Evolutionary conservation across 1,284 basidiomycete genomes (phyloP), one percentile per base, ranked within the genome.

Genomic region (Afroboletus lepidellus): DNA sequence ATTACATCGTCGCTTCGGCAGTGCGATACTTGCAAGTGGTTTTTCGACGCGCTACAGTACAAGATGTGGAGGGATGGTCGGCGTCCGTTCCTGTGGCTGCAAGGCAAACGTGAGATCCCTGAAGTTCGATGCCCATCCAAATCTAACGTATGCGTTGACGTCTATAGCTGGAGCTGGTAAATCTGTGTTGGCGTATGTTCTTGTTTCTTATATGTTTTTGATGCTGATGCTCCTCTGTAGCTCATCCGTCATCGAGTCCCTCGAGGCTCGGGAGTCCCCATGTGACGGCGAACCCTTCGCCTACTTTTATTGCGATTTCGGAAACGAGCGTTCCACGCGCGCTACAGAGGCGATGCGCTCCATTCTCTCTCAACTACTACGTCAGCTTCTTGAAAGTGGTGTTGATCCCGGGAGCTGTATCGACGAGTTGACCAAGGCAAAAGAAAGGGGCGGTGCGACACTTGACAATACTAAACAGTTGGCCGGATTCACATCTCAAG

Each of bases 151-250:
- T n/a, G 16, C 20, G 3, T 7, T 34, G 13, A n/a, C 11, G 13
- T 3, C 33, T 34, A n/a, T 13, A 50, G 48, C 48, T 15, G 48
- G 48, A 8, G 48, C 48, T 8, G 48, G 48, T 37, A 50, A 49
- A 50, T 50, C 48, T 5, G 48, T 50, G 2, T 37, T 50, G 25
- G 41, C 34, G 48, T 50, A 37, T 30, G 48, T 37, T 24, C 8
- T n/a, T 11, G 2, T n/a, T 15, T 9, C 1, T 8, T 25, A 6
- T 4, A 3, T 15, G 18, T 11, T 16, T 5, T 2, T 16, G 8
- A 27, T 20, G 5, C 25, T 43, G 11, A 38, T 3, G 0, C 11
- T 8, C 2, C 20, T 30, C 13, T n/a, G 8, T 21, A 37, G 46
- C 25, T 50, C 48, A 4, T 43, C 21, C 16, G 33, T 50, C 15